phyloP scores from a whole-genome alignment of 257 asterid genomes.

The Capsicum pubescens region DNA sequence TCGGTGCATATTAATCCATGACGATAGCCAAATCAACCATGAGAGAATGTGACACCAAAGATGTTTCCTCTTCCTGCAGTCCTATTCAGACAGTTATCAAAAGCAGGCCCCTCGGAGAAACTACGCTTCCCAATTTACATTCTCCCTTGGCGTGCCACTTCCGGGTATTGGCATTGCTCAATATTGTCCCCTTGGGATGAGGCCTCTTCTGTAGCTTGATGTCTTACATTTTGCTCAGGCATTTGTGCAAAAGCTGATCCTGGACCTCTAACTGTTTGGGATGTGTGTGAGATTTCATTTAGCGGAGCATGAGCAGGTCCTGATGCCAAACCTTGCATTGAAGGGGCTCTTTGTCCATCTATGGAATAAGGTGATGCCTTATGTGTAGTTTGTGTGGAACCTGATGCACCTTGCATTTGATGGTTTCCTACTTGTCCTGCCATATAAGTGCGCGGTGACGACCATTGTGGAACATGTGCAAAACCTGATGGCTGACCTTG shows the following conservation, averaged over 20 bases:
- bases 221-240: constrained; percentile 21
- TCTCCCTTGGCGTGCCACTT: constrained; percentile 26
- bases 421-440: constrained; percentile 29
- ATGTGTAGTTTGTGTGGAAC: constrained; percentile 23
- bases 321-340: constrained; percentile 19
- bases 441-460: constrained; percentile 28
- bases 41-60: neutral
- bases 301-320: constrained; percentile 16
- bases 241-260: constrained; percentile 22
- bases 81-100: neutral
- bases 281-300: constrained; percentile 22
- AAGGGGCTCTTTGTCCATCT: constrained; percentile 22
- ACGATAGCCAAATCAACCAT: constrained; percentile 21
- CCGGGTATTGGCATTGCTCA: constrained; percentile 28
- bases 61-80: constrained; percentile 20
- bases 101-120: constrained; percentile 1
- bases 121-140: constrained; percentile 16
- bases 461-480: constrained; percentile 24
- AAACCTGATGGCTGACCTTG: constrained; percentile 26
- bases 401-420: constrained; percentile 42
- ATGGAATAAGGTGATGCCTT: constrained; percentile 17
- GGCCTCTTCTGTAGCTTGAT: constrained; percentile 9
- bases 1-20: neutral
- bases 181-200: constrained; percentile 9
- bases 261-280: constrained; percentile 22